These are phyloP conservation scores for Malassezia brasiliensis DNA, from an alignment of 1,284 basidiomycete genomes.

Conservation along the genomic window DNA sequence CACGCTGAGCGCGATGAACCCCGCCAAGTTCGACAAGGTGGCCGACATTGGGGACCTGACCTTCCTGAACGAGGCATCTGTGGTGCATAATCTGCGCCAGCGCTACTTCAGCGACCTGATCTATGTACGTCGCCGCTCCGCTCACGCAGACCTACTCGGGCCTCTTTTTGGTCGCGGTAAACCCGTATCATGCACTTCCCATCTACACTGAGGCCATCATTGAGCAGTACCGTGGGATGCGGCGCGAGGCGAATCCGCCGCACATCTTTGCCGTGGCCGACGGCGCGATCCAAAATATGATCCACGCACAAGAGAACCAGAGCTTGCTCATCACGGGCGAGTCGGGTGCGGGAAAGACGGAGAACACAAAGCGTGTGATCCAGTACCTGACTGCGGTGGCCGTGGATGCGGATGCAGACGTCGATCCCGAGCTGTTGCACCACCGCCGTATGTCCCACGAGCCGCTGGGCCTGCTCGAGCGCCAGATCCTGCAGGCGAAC, in stretches of 20 bases:
- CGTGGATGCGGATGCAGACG: constrained; percentile 49
- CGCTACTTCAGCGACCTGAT: constrained; percentile 86
- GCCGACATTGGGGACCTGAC: constrained; percentile 98
- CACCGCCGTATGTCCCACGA: constrained; percentile 30
- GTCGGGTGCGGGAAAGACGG: constrained; percentile 97
- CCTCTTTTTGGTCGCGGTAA: constrained; percentile 93
- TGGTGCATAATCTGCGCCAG: constrained; percentile 87
- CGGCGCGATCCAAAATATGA: constrained; percentile 96
- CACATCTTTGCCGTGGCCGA: constrained; percentile 97
- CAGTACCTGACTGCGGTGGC: constrained; percentile 98
- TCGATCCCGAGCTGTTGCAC: constrained; percentile 14
- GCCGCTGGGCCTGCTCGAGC: constrained; percentile 73
- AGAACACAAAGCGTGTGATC: constrained; percentile 99
- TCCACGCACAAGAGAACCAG: constrained; percentile 92
- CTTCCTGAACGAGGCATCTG: constrained; percentile 94
- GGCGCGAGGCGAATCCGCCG: constrained; percentile 88
- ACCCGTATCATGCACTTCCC: constrained; percentile 86
- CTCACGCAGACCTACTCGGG: constrained; percentile 74
- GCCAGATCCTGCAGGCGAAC: constrained; percentile 95
- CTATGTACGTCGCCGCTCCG: constrained; percentile 62
- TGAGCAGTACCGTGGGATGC: constrained; percentile 81
- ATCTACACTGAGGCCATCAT: constrained; percentile 87
- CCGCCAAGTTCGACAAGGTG: constrained; percentile 93
- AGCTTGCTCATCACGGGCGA: constrained; percentile 98
- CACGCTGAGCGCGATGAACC: constrained; percentile 57